A percentile compares a stretch with the other conserved stretches of the same genome.
Evolutionary conservation across 805 yeast species (phyloP).

Genomic region (Komagataella pseudopastoris): DNA sequence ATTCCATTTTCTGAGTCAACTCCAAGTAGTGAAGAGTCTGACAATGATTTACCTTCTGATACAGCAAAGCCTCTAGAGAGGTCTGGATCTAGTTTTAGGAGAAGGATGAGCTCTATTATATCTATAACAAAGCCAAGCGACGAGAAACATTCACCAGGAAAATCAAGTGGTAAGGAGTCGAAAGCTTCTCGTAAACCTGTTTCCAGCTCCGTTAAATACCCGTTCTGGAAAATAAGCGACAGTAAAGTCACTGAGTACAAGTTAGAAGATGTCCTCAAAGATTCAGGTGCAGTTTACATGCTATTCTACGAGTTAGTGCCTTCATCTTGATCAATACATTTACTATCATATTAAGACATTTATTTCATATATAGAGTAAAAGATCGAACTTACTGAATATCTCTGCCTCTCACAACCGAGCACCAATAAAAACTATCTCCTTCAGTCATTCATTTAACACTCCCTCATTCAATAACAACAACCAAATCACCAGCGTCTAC

Average conservation of each 20-base stretch:
- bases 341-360: neutral
- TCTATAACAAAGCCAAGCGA: neutral
- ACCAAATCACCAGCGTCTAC: conserved; percentile 95
- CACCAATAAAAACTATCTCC: neutral
- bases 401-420: neutral
- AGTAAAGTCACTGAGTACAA: conserved; percentile 51
- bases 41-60: neutral
- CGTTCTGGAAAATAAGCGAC: conserved; percentile 85
- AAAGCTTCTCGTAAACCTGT: conserved; percentile 28
- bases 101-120: neutral
- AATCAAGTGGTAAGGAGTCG: neutral
- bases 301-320: conserved; percentile 60
- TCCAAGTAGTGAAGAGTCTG: neutral
- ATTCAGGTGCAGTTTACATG: conserved; percentile 73
- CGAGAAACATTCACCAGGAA: neutral
- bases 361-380: neutral
- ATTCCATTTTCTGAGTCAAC: neutral
- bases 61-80: neutral
- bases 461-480: conserved; percentile 49
- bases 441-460: neutral
- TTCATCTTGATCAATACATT: conserved; percentile 15
- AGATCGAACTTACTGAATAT: neutral
- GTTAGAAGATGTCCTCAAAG: conserved; percentile 43
- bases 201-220: conserved; percentile 39
- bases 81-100: neutral